Conservation (phyloP, 2,329 filamentous ascomycete genomes). For the Colletotrichum liriopes region DNA sequence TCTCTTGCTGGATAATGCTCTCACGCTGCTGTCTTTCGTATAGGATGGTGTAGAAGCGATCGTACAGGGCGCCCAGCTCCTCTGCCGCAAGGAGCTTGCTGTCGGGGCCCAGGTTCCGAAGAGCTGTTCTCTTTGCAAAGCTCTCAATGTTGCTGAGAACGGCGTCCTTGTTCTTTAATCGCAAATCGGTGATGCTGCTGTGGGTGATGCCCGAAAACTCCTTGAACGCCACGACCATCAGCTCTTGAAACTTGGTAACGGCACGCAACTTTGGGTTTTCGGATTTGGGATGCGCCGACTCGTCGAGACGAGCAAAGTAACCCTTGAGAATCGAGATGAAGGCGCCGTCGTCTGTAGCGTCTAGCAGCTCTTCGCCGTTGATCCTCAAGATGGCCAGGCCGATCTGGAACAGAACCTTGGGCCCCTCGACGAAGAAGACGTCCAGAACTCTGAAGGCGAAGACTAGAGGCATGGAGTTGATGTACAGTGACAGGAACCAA, state of each 20-base stretch:
- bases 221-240: conserved; percentile 99
- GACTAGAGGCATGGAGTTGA: conserved; percentile 99
- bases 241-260: conserved; percentile 95
- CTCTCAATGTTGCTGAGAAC: conserved; percentile 97
- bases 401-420: conserved; percentile 97
- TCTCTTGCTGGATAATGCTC: conserved; percentile 83
- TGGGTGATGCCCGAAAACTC: conserved; percentile 98
- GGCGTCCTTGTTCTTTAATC: conserved; percentile 92
- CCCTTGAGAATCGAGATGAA: conserved; percentile 97
- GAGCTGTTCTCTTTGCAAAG: conserved; percentile 96
- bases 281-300: conserved; percentile 95
- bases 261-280: conserved; percentile 95
- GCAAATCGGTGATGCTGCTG: conserved; percentile 88
- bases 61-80: conserved; percentile 91
- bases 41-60: conserved; percentile 91
- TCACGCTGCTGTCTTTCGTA: conserved; percentile 93
- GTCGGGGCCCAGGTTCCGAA: conserved; percentile 94
- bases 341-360: conserved; percentile 93
- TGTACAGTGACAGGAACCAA: conserved; percentile 98
- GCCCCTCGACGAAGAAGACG: conserved; percentile 98
- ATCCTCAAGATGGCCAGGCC: conserved; percentile 96
- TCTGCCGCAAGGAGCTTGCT: conserved; percentile 91
- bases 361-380: conserved; percentile 95
- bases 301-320: conserved; percentile 93
- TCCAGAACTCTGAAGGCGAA: conserved; percentile 97